A percentile compares a stretch with the other conserved stretches of the same genome.
Evolutionary conservation across 257 asterid genomes (phyloP).

Genomic region (Prunella vulgaris): DNA sequence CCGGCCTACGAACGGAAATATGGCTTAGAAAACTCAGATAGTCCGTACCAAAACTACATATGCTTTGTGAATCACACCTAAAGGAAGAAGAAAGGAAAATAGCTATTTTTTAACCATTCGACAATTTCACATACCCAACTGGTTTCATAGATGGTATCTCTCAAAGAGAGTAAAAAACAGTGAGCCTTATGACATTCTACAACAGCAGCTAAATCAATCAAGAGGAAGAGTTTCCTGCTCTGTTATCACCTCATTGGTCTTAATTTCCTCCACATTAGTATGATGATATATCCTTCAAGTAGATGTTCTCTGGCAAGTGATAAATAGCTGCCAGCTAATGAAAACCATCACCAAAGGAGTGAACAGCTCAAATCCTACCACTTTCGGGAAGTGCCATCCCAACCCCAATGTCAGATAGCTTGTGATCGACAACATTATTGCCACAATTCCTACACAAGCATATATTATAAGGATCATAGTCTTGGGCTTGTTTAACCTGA

Average conservation of each 20-base stretch:
- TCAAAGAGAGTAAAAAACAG: neutral
- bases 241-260: neutral
- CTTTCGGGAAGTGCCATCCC: constrained; percentile 87
- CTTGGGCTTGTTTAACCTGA: constrained; percentile 89
- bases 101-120: neutral
- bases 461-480: constrained; percentile 87
- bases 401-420: constrained; percentile 77
- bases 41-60: too few species aligned
- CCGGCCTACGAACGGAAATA: too few species aligned
- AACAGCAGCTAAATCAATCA: constrained; percentile 16
- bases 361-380: constrained; percentile 83
- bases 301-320: constrained; percentile 86
- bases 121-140: neutral
- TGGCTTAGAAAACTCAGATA: too few species aligned
- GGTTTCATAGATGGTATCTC: neutral
- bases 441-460: constrained; percentile 74
- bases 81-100: neutral
- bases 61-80: neutral
- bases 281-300: constrained; percentile 25
- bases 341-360: constrained; percentile 85
- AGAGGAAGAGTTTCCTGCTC: neutral
- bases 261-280: neutral
- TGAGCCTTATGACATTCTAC: constrained; percentile 14
- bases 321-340: constrained; percentile 88
- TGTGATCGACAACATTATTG: constrained; percentile 91